Evolutionary conservation across 768 basidiomycete genomes (phyloP).

Genomic region (Auricularia sp.): DNA sequence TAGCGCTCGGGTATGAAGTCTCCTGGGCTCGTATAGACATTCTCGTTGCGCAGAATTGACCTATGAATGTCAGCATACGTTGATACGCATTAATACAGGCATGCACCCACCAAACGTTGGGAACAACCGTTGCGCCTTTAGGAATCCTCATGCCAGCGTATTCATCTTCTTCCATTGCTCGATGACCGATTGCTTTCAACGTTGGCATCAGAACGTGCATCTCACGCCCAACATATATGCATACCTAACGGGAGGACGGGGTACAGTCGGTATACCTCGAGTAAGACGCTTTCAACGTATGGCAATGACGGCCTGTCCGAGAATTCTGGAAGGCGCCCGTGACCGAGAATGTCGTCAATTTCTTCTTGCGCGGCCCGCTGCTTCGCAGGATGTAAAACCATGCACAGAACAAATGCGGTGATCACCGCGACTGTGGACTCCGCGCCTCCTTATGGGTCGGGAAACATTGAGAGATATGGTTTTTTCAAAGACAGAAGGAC

Average conservation of each 20-base stretch:
- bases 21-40: no score
- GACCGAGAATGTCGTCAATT: slow-evolving; percentile 7
- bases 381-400: slow-evolving; percentile 4
- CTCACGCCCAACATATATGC: not conserved
- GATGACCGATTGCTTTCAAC: slow-evolving; percentile 10
- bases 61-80: no score
- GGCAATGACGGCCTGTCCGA: slow-evolving; percentile 8
- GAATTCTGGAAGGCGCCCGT: slow-evolving; percentile 5
- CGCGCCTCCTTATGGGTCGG: not conserved
- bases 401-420: not conserved
- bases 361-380: slow-evolving; percentile 10
- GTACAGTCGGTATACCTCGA: slow-evolving; percentile 10
- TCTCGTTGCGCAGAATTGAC: no score
- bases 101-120: slow-evolving; percentile 19
- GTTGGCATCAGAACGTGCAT: not conserved
- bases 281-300: slow-evolving; percentile 9
- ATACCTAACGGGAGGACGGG: slow-evolving; percentile 7
- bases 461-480: not conserved
- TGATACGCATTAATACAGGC: slow-evolving; percentile 23
- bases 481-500: not conserved
- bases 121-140: slow-evolving; percentile 15
- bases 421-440: not conserved
- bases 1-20: no score
- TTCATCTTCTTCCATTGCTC: slow-evolving; percentile 13
- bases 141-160: slow-evolving; percentile 21